Base-by-base conservation (phyloP, 1,139 yeast species). In the Pichia sp. region DNA sequence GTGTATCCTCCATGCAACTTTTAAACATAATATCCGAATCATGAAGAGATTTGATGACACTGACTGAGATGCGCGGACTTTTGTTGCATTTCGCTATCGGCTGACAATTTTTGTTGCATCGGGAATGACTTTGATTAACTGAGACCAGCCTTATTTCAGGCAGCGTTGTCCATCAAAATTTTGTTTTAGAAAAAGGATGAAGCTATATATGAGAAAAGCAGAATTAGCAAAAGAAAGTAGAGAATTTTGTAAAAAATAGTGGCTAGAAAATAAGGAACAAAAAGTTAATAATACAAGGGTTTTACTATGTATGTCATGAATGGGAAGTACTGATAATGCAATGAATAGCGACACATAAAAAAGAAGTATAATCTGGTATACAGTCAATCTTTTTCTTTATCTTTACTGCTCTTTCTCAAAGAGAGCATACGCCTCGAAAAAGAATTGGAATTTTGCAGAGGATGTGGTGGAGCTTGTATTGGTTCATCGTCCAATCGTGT, bases 361-460 rank as follows among this genome's bases (percentile, higher is more conserved):
- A 13, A 22, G 22, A 10, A 41, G 12, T 13, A 10, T 9, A 23
- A 19, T 12, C 10, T 21, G 28, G 22, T 22, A 10, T 22, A 3
- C 5, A 12, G 12, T 13, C 18, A 16, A n/a, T 46, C 44, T 34
- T 47, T 46, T 10, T 56, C 28, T 30, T 42, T 23, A n/a, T 25
- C 62, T 47, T 55, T 60, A 31, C 55, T 47, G 13, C 47, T 51
- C 37, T 62, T 60, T 51, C 66, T 55, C 10, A 64, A 42, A 4
- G 67, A 63, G 49, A 61, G 45, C 26, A 64, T 61, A 13, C 66
- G 53, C 47, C 62, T 58, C 6, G 65, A 66, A 46, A 62, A 58
- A 4, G 65, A 59, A n/a, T 60, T 59, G 28, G 60, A 55, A 3
- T 53, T 54, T 12, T 53, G 43, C 19, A 58, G 46, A 12, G 57